Evolutionary conservation across 768 basidiomycete species (phyloP), one percentile per base, ranked within the genome.

Genomic region (Neoboletus subvelutipes): DNA sequence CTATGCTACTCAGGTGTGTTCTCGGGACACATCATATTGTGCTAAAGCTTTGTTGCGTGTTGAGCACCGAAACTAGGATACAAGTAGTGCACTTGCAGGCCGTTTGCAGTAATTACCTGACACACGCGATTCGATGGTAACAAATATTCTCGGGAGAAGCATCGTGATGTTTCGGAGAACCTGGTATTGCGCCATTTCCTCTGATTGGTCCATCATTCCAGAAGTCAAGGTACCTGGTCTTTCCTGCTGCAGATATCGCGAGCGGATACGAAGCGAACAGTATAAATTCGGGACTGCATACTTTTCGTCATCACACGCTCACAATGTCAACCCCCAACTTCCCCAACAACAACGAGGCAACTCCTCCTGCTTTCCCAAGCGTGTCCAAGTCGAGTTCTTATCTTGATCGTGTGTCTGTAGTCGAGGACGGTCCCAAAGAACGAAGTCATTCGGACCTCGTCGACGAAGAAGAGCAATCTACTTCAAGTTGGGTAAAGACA

Each of bases 381-480:
- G 39, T n/a, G 13, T 36, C 45, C 20, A 43, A 42, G 34, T 41
- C 39, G 18, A 26, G 20, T 26, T 18, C 22, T n/a, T 17, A 6
- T n/a, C 28, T 56, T 45, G 50, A 33, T 8, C 12, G n/a, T 18
- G 37, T 15, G 11, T 61, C 34, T 28, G 28, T 28, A 12, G 6
- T 22, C 28, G 5, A 54, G 31, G 49, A 10, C 6, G 4, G 2
- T 22, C 7, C 17, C n/a, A n/a, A n/a, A n/a, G n/a, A n/a, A n/a
- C n/a, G n/a, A n/a, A n/a, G n/a, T n/a, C n/a, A n/a, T 31, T 37
- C 18, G 6, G 45, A 55, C 40, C 59, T 65, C 41, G 49, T 56
- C 45, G 48, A 56, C 17, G 62, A 52, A 31, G 59, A 55, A 5
- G 31, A 26, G 2, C 20, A 26, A 9, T 42, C 34, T 20, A 13